phyloP scores from a whole-genome alignment of 371 early-diverging fungal genomes.

The Rhizopus delemar region DNA sequence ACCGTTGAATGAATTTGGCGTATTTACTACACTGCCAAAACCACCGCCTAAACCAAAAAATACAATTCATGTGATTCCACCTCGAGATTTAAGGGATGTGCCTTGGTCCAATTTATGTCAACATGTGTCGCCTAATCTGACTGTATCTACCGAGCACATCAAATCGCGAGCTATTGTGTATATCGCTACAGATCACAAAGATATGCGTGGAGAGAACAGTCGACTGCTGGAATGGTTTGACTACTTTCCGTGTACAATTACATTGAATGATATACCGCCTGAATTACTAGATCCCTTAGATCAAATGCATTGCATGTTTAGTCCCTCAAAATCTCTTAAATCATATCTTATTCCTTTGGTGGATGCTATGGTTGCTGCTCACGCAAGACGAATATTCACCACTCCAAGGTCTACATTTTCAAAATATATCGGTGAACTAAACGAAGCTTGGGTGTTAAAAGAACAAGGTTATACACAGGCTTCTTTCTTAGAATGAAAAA shows the following conservation, averaged over 20 bases:
- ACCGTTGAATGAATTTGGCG: constrained; percentile 19
- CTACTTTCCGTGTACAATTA: constrained; percentile 45
- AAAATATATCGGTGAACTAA: constrained; percentile 42
- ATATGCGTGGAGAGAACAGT: constrained; percentile 32
- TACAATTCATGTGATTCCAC: constrained; percentile 15
- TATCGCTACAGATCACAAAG: constrained; percentile 46
- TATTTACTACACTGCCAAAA: constrained; percentile 13
- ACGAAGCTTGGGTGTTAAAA: constrained; percentile 36
- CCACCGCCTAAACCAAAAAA: constrained; percentile 21
- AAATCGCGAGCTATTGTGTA: constrained; percentile 38
- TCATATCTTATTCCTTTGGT: constrained; percentile 48
- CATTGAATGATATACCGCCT: constrained; percentile 37
- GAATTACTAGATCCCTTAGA: constrained; percentile 31
- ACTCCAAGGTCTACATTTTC: constrained; percentile 50
- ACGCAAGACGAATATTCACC: constrained; percentile 33
- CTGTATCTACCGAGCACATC: constrained; percentile 11
- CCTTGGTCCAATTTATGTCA: constrained; percentile 30
- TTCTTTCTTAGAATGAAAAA: constrained; percentile 16
- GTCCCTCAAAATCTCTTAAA: constrained; percentile 35
- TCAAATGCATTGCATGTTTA: constrained; percentile 28
- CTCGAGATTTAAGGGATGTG: constrained; percentile 11
- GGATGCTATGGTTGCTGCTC: constrained; percentile 47
- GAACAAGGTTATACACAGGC: constrained; percentile 25
- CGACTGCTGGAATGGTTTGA: constrained; percentile 40
- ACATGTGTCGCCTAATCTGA: constrained; percentile 30